Conservation (phyloP, 352 stramenopile species). For the Phytophthora macrochlamydospora region DNA sequence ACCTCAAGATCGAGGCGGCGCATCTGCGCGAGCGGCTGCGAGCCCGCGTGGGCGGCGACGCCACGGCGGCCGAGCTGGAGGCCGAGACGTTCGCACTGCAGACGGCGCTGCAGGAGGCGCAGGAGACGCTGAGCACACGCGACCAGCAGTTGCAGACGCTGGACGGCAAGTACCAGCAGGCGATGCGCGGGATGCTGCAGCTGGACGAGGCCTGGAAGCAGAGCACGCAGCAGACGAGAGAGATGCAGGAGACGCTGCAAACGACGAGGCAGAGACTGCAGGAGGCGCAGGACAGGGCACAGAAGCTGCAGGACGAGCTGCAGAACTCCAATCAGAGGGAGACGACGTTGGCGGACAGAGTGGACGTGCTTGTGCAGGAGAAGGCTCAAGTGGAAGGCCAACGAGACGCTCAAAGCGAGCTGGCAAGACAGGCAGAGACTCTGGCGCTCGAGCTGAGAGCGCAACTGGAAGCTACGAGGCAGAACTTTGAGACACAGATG, state of each 20-base stretch:
- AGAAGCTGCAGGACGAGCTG: conserved; percentile 27
- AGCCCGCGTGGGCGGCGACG: conserved; percentile 74
- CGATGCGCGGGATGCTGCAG: conserved; percentile 67
- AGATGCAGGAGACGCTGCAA: conserved; percentile 24
- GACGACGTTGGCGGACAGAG: conserved; percentile 11
- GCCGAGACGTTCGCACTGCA: conserved; percentile 78
- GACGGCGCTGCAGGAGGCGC: conserved; percentile 54
- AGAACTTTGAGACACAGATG: conserved; percentile 35
- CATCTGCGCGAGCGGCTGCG: conserved; percentile 75
- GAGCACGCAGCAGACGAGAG: conserved; percentile 42
- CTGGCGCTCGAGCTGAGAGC: conserved; percentile 26
- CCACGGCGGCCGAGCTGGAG: conserved; percentile 77
- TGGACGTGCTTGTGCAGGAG: conserved; percentile 28
- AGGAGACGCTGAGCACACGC: conserved; percentile 47
- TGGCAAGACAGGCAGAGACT: conserved; percentile 18
- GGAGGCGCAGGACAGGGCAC: conserved; percentile 15
- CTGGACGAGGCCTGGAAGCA: conserved; percentile 78
- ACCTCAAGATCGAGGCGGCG: conserved; percentile 87
- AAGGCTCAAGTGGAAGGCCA: conserved; percentile 47
- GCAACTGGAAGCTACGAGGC: conserved; percentile 29
- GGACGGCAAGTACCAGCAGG: conserved; percentile 70
- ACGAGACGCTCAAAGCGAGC: conserved; percentile 18
- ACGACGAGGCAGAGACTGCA: conserved; percentile 11
- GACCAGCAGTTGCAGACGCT: conserved; percentile 49
- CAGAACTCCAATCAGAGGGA: conserved; percentile 16